These are phyloP conservation scores for Gymnopilus dilepis DNA, from an alignment of 768 basidiomycete species.

Conservation along the genomic window DNA sequence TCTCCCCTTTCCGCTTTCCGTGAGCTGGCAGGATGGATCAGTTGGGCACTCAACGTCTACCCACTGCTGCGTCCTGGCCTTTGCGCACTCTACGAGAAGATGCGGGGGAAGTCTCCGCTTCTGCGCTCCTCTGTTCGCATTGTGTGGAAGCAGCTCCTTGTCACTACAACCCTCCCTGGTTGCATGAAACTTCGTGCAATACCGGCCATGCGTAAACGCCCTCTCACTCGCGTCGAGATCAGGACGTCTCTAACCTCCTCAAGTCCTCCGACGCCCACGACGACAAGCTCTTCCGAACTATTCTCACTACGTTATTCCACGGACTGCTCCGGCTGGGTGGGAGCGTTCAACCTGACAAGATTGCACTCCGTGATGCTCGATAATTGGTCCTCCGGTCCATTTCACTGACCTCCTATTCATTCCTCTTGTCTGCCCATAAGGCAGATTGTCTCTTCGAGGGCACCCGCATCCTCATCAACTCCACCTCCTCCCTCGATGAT, in stretches of 20 bases:
- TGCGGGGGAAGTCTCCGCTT: slow-evolving; percentile 26
- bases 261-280: slow-evolving; percentile 19
- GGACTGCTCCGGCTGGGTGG: too few relatives aligned
- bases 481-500: too few relatives aligned
- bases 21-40: slow-evolving; percentile 40
- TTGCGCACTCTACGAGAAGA: slow-evolving; percentile 38
- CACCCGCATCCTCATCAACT: too few relatives aligned
- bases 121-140: slow-evolving; percentile 24
- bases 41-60: slow-evolving; percentile 46
- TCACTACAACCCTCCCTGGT: slow-evolving; percentile 7
- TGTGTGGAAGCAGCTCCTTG: slow-evolving; percentile 6
- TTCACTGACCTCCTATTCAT: not conserved
- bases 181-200: not conserved
- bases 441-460: too few relatives aligned
- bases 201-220: slow-evolving; percentile 28
- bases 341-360: too few relatives aligned
- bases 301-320: too few relatives aligned
- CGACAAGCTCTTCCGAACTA: too few relatives aligned
- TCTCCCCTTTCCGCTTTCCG: slow-evolving; percentile 24
- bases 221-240: slow-evolving; percentile 26
- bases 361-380: slow-evolving; percentile 9
- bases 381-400: slow-evolving; percentile 21
- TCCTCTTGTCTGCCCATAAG: too few relatives aligned
- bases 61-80: slow-evolving; percentile 41
- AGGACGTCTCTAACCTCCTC: not conserved